Percentiles rank a stretch among this genome's conserved stretches.
phyloP scores from a whole-genome alignment of 148 eudicot genomes.

The Agrostemma githago region DNA sequence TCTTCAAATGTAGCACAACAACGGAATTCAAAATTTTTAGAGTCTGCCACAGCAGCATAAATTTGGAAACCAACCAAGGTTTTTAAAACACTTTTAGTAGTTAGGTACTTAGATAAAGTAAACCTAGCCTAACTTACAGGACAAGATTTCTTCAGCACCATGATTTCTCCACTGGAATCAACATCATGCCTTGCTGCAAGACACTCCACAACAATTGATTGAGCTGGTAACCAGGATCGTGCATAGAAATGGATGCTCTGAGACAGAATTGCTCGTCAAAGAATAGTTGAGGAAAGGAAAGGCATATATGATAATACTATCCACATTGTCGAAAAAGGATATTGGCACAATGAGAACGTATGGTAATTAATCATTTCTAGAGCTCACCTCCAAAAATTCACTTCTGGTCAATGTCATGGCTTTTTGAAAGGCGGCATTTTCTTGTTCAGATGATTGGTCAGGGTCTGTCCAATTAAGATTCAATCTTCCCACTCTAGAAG shows the following conservation, averaged over 20 bases:
- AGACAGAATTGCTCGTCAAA: neutral
- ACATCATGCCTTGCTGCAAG: slow-evolving; percentile 46
- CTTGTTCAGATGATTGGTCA: slow-evolving; percentile 81
- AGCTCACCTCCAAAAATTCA: slow-evolving; percentile 78
- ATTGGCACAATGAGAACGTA: neutral
- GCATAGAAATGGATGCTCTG: slow-evolving; percentile 49
- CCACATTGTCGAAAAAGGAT: slow-evolving; percentile 1
- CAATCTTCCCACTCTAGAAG: slow-evolving; percentile 79
- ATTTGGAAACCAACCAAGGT: neutral
- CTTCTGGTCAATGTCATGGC: slow-evolving; percentile 77
- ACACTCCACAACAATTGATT: slow-evolving; percentile 49
- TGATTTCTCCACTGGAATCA: slow-evolving; percentile 56
- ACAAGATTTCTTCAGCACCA: slow-evolving; percentile 45
- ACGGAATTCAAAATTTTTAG: neutral
- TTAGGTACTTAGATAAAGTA: neutral
- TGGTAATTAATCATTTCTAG: slow-evolving; percentile 2
- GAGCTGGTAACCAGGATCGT: slow-evolving; percentile 63
- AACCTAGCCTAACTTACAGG: slow-evolving; percentile 42
- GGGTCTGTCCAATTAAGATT: slow-evolving; percentile 86
- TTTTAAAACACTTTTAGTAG: neutral
- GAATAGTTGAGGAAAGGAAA: neutral
- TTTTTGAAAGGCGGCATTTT: slow-evolving; percentile 68
- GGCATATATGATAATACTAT: neutral
- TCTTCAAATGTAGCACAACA: neutral
- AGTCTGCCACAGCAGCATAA: neutral